Conservation (phyloP, 2,329 filamentous ascomycete genomes). For the Clonostachys solani region DNA sequence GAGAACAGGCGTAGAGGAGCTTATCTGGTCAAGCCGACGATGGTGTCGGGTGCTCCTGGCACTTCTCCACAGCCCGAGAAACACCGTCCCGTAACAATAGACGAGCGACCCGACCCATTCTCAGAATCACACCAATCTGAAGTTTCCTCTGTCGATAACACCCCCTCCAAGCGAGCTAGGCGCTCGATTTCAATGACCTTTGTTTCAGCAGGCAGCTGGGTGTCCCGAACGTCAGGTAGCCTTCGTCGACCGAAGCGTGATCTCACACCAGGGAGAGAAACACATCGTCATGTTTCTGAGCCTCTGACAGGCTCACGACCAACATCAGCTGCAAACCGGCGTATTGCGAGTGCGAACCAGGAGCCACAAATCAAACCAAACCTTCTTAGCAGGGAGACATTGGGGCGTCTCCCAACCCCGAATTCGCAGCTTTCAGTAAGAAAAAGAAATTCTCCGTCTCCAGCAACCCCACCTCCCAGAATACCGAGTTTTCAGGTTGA, state of each 20-base stretch:
- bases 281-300: constrained; percentile 50
- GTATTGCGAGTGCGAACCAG: constrained; percentile 10
- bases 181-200: constrained; percentile 59
- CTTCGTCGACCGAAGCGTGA: constrained; percentile 50
- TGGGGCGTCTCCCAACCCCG: constrained; percentile 1
- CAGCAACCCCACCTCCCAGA: constrained; percentile 48
- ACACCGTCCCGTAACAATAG: constrained; percentile 5
- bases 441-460: constrained; percentile 47
- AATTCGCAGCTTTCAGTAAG: constrained; percentile 16
- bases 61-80: constrained; percentile 8
- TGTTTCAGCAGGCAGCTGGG: constrained; percentile 51
- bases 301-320: constrained; percentile 29
- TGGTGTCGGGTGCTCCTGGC: constrained; percentile 21
- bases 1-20: constrained; percentile 9
- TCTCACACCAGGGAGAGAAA: constrained; percentile 30
- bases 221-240: constrained; percentile 48
- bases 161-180: constrained; percentile 38
- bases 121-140: constrained; percentile 14
- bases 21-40: constrained; percentile 28
- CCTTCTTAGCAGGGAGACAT: not conserved
- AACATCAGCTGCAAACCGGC: constrained; percentile 16
- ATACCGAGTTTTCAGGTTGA: constrained; percentile 53
- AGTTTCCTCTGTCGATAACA: constrained; percentile 12
- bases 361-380: constrained; percentile 8
- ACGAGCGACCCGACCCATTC: constrained; percentile 10